phyloP scores from a whole-genome alignment of 768 basidiomycete genomes.

The Strobilomyces confusus region DNA sequence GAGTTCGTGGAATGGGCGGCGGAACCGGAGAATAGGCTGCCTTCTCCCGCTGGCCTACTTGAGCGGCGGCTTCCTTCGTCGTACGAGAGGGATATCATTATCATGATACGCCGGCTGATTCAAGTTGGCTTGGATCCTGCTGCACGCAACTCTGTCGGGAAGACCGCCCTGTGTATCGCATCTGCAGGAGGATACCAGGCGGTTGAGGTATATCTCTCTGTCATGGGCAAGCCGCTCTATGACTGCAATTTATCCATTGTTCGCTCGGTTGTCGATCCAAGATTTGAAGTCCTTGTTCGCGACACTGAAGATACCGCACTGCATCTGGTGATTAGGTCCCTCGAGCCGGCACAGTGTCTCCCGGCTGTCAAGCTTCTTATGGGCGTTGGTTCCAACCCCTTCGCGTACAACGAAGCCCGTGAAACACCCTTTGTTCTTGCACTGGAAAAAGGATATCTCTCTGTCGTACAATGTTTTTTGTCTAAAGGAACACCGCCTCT shows the following conservation, averaged over 20 bases:
- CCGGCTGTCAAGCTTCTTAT: not conserved
- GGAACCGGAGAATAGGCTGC: not conserved
- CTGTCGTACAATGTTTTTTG: conserved; percentile 1
- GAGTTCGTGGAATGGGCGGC: conserved; percentile 9
- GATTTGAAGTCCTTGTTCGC: not conserved
- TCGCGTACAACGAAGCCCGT: not conserved
- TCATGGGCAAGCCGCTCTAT: not conserved
- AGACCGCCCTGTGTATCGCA: not conserved
- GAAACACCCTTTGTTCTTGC: conserved; percentile 3
- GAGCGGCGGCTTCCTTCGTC: not conserved
- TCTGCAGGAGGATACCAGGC: conserved; percentile 1
- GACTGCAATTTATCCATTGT: not conserved
- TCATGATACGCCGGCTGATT: conserved; percentile 8
- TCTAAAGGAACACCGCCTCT: not conserved
- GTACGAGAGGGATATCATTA: conserved; percentile 6
- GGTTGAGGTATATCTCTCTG: not conserved
- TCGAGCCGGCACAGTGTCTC: not conserved
- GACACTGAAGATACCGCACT: not conserved
- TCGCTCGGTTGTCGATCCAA: not conserved
- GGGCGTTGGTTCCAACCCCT: conserved; percentile 1
- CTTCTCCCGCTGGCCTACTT: not conserved
- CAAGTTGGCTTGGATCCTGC: conserved; percentile 2
- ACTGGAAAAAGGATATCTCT: not conserved
- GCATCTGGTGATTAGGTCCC: not conserved
- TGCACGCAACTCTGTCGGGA: not conserved